Conservation (phyloP, 768 basidiomycete species). For the Psilocybe azurescens region DNA sequence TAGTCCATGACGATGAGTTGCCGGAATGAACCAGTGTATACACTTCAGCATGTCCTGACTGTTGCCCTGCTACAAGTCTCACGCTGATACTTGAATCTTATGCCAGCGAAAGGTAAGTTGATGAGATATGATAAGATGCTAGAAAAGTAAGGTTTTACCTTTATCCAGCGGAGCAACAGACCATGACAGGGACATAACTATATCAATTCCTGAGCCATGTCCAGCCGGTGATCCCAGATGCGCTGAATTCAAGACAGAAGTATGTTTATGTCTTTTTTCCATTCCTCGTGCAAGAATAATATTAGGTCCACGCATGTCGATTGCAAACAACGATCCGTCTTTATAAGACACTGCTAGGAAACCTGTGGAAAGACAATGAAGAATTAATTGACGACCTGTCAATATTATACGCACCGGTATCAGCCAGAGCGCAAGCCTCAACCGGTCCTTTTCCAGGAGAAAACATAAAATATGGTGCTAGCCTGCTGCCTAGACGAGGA, state of each 20-base stretch:
- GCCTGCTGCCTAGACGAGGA: conserved; percentile 44
- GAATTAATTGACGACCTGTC: neutral
- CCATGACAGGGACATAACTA: conserved; percentile 67
- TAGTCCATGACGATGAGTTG: conserved; percentile 40
- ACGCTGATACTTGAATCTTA: conserved; percentile 51
- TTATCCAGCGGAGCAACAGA: conserved; percentile 59
- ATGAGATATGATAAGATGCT: conserved; percentile 3
- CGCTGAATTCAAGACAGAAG: conserved; percentile 25
- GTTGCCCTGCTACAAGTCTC: conserved; percentile 66
- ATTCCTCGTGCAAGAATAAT: conserved; percentile 58
- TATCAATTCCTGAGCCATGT: conserved; percentile 48
- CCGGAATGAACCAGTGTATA: conserved; percentile 52
- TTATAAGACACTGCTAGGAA: conserved; percentile 78
- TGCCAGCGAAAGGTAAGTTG: neutral
- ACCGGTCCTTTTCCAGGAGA: conserved; percentile 50
- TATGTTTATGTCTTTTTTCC: conserved; percentile 43
- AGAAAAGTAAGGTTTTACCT: conserved; percentile 40
- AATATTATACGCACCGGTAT: conserved; percentile 60
- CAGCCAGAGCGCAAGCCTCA: conserved; percentile 65
- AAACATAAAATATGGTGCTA: conserved; percentile 68
- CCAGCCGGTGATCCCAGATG: conserved; percentile 32
- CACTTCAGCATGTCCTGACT: conserved; percentile 63
- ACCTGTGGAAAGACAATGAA: conserved; percentile 45
- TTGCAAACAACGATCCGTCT: conserved; percentile 60
- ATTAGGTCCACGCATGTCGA: conserved; percentile 79